Evolutionary conservation across 2,329 filamentous ascomycete genomes (phyloP).

Genomic region (Fusarium sp.): DNA sequence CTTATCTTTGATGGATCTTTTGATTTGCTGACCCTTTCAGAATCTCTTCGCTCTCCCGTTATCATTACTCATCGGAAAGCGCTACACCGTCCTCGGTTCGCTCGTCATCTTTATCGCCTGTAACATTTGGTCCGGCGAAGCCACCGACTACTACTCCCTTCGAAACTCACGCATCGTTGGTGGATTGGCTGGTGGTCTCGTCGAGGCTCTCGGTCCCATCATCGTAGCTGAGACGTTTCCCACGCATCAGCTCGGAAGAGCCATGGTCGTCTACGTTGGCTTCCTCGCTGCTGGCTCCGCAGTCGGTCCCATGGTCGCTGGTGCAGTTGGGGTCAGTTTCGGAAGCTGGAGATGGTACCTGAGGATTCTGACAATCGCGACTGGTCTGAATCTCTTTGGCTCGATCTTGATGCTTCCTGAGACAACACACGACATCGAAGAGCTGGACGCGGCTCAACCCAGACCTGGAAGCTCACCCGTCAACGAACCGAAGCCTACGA

Average conservation of each 20-base stretch:
- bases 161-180: background rate
- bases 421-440: background rate
- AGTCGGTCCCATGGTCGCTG: background rate
- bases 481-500: background rate
- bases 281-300: constrained; percentile 3
- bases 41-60: constrained; percentile 4
- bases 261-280: constrained; percentile 7
- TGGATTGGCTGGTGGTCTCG: constrained; percentile 2
- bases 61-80: background rate
- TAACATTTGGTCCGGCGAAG: constrained; percentile 8
- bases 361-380: background rate
- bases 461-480: background rate
- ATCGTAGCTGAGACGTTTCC: constrained; percentile 13
- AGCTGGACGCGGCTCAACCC: background rate
- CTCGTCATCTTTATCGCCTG: background rate
- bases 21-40: background rate
- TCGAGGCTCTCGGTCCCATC: constrained; percentile 11
- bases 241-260: background rate
- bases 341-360: constrained; percentile 13
- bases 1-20: fast-evolving
- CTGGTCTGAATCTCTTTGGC: background rate
- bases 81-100: background rate
- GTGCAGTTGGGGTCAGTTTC: background rate
- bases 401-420: constrained; percentile 6
- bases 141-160: background rate